Base-by-base conservation (phyloP, 306 rosid species). In the Trifolium dubium region DNA sequence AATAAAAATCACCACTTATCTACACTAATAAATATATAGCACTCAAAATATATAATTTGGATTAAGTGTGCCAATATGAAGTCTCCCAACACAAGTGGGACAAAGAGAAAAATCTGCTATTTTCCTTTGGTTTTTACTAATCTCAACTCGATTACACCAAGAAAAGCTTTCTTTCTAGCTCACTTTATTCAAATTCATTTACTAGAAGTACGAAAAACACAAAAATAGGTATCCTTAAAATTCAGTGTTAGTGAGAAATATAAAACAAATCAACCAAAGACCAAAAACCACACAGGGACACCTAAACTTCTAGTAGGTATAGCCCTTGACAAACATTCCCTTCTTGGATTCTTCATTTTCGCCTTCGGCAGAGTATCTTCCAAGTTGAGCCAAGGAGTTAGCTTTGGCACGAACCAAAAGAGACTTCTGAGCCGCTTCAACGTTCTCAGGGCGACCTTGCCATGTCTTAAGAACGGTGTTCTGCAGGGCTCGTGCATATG, bases 321-420 rank as follows among this genome's bases (percentile, higher is more conserved):
- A 94, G 68, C 96, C 99, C 85, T 85, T 87, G 78, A 90, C 96
- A 56, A 94, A 94, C 99, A 94, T 94, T 73, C 96, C 99, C 50
- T 77, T 86, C 82, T 78, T 88, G 67, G 99, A 95, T 68, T 92
- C 99, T 58, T 94, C 99, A 2, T 76, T 84, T 71, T 94, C 99
- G 8, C 95, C 99, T 8, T 85, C 88, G 0, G 92, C 98, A 1
- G 98, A 83, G 85, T 94, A 94, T 80, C 84, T 92, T 72, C 99
- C 99, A 4, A 94, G 92, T 81, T 94, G 99, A 54, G 99, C 99
- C 74, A 95, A 77, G 71, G 99, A 94, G 81, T 94, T 94, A 1
- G 99, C 99, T 89, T 94, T 92, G 2, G 99, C 97, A 13, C 99
- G 92, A 59, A 88, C 88, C 89, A 94, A 76, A 35, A 94, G 91